Evolutionary conservation across 768 basidiomycete species (phyloP).

Genomic region (Phlebiopsis gigantea): DNA sequence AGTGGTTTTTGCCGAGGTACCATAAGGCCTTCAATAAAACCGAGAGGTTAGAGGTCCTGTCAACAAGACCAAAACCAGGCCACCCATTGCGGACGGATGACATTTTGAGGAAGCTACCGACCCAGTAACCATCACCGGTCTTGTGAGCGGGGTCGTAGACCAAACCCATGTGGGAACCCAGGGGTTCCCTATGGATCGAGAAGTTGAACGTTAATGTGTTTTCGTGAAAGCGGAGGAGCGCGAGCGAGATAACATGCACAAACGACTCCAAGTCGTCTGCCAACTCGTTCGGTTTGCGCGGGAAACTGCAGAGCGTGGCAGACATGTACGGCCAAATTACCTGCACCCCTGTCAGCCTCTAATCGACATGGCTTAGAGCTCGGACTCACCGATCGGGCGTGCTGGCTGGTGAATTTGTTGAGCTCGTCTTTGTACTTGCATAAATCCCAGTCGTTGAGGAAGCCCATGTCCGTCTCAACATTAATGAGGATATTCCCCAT

Average conservation of each 20-base stretch:
- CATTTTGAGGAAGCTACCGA: no score
- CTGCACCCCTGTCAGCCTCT: not conserved
- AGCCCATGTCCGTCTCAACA: not conserved
- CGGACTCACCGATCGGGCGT: not conserved
- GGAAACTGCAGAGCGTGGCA: not conserved
- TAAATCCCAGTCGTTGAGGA: constrained; percentile 12
- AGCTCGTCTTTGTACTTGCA: not conserved
- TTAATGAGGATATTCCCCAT: constrained; percentile 18
- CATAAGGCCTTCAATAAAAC: not conserved
- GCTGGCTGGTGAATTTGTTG: not conserved
- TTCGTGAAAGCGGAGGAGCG: not conserved
- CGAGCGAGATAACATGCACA: not conserved
- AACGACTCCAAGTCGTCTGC: constrained; percentile 7
- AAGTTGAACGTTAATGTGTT: no score
- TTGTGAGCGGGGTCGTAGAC: no score
- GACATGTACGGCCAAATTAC: constrained; percentile 3
- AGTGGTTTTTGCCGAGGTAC: not conserved
- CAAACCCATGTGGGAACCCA: no score
- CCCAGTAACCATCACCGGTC: no score
- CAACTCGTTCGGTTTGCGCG: constrained; percentile 4
- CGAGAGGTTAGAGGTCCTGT: not conserved
- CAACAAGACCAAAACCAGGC: not conserved
- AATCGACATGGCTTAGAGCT: not conserved
- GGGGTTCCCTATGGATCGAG: no score
- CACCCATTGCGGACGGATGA: no score